Evolutionary conservation across 352 stramenopile species (phyloP).

Genomic region (Phytopythium vexans): DNA sequence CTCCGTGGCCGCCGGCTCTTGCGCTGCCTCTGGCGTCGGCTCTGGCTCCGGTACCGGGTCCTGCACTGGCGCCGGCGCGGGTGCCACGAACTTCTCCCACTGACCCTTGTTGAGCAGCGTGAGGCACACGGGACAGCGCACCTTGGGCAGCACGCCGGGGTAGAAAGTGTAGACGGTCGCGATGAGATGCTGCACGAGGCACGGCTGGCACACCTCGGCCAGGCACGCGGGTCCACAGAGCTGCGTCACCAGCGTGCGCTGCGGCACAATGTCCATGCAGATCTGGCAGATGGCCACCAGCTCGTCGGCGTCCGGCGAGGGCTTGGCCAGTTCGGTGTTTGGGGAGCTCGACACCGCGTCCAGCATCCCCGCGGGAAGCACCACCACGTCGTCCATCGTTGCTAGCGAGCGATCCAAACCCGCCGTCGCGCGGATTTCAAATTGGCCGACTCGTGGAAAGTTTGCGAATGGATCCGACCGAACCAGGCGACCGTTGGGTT

Average conservation of each 20-base stretch:
- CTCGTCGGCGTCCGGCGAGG: slow-evolving; percentile 7
- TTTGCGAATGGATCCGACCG: no score
- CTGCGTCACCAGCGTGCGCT: slow-evolving; percentile 25
- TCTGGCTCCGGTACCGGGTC: background rate
- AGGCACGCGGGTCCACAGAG: slow-evolving; percentile 39
- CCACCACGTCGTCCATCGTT: slow-evolving; percentile 1
- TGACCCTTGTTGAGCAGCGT: slow-evolving; percentile 46
- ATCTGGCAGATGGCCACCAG: slow-evolving; percentile 51
- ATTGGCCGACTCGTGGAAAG: background rate
- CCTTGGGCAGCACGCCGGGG: slow-evolving; percentile 55
- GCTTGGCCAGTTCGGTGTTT: background rate
- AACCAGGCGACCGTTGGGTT: no score
- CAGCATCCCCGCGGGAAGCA: slow-evolving; percentile 4
- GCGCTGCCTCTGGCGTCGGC: background rate
- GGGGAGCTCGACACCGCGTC: slow-evolving; percentile 2
- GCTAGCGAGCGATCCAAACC: background rate
- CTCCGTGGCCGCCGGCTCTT: background rate
- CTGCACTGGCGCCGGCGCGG: background rate
- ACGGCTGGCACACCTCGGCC: slow-evolving; percentile 36
- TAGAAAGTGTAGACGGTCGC: slow-evolving; percentile 60
- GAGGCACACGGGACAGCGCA: slow-evolving; percentile 62
- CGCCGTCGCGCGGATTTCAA: no score
- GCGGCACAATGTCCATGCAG: slow-evolving; percentile 46
- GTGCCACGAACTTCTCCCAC: slow-evolving; percentile 35
- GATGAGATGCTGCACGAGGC: slow-evolving; percentile 48